phyloP scores from a whole-genome alignment of 2,329 filamentous ascomycete genomes.

The Dactylonectria estremocensis region DNA sequence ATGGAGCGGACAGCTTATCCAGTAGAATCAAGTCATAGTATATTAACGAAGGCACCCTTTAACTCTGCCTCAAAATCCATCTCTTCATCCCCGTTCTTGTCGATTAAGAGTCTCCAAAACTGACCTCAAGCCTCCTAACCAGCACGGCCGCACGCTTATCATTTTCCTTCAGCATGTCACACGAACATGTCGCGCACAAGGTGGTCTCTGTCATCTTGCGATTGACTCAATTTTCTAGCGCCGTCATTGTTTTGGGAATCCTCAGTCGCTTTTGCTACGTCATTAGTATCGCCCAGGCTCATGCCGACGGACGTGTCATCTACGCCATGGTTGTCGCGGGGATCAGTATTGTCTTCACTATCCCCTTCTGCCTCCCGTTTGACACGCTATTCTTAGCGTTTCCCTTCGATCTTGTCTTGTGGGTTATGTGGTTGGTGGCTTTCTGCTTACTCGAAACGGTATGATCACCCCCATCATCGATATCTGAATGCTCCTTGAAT shows the following conservation, averaged over 20 bases:
- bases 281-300: conserved; percentile 24
- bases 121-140: not conserved
- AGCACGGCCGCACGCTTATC: not conserved
- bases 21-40: not conserved
- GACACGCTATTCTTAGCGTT: conserved; percentile 42
- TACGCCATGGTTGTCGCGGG: conserved; percentile 47
- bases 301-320: conserved; percentile 38
- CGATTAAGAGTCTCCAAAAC: not conserved
- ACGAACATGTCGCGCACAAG: conserved; percentile 29
- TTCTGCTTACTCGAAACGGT: conserved; percentile 46
- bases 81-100: not conserved
- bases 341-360: conserved; percentile 47
- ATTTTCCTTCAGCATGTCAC: not conserved
- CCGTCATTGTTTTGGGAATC: conserved; percentile 46
- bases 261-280: conserved; percentile 41
- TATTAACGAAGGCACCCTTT: not conserved
- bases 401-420: conserved; percentile 47
- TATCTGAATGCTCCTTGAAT: not conserved
- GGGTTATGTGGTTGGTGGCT: conserved; percentile 49
- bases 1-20: too few relatives aligned
- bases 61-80: not conserved
- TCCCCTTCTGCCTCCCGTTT: conserved; percentile 43
- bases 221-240: conserved; percentile 35
- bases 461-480: conserved; percentile 2
- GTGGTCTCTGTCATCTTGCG: conserved; percentile 40